These are phyloP conservation scores for Fusarium sp. DNA, from an alignment of 2,329 filamentous ascomycete genomes.

Conservation along the genomic window DNA sequence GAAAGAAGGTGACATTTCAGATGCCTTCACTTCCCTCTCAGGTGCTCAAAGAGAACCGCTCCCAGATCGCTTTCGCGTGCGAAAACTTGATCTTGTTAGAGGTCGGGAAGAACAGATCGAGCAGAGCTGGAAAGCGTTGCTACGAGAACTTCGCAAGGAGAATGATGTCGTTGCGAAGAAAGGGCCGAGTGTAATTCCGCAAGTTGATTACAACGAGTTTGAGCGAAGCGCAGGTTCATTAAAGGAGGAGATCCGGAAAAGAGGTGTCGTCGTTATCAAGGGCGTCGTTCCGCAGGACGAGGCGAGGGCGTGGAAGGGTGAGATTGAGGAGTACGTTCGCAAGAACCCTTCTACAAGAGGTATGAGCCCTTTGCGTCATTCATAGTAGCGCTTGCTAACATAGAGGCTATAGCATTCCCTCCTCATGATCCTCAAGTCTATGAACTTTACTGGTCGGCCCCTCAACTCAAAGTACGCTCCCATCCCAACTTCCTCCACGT, in stretches of 20 bases:
- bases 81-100: constrained; percentile 65
- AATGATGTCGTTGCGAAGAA: constrained; percentile 59
- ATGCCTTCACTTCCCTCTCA: constrained; percentile 70
- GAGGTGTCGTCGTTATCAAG: constrained; percentile 72
- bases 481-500: constrained; percentile 72
- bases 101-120: constrained; percentile 62
- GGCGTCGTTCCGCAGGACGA: constrained; percentile 73
- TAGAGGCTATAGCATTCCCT: constrained; percentile 68
- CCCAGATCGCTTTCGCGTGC: constrained; percentile 65
- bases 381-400: not conserved
- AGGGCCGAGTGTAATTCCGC: constrained; percentile 64
- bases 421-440: constrained; percentile 75
- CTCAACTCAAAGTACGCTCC: constrained; percentile 74
- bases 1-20: constrained; percentile 71
- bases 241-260: constrained; percentile 65
- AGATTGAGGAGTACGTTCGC: constrained; percentile 72
- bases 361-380: constrained; percentile 20
- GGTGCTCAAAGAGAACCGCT: constrained; percentile 59
- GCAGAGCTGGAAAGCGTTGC: constrained; percentile 61
- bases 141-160: constrained; percentile 59
- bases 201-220: constrained; percentile 61
- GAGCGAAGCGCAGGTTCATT: constrained; percentile 52
- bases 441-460: constrained; percentile 79
- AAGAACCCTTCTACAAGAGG: constrained; percentile 71
- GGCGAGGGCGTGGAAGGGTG: constrained; percentile 73